Evolutionary conservation across 2,329 filamentous ascomycete genomes (phyloP), one percentile per base, ranked within the genome.

Genomic region (Neofusicoccum ribis): DNA sequence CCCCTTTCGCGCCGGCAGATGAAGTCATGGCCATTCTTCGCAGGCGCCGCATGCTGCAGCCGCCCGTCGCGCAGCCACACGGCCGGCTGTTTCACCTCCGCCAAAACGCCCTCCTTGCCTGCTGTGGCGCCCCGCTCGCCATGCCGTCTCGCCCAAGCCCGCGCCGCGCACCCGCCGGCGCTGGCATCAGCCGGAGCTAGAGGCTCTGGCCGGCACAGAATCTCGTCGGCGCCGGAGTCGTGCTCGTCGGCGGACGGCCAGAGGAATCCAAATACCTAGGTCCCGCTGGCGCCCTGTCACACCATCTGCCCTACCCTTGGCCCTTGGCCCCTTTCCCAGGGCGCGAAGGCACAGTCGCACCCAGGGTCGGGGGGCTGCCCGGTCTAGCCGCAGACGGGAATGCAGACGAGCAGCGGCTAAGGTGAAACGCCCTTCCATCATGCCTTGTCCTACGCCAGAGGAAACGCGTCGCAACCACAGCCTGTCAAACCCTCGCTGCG

Each of bases 391-490:
- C 54, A 59, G 14, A n/a, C 9, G 56, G 56, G 56, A 60, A 60
- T 60, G 43, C n/a, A 49, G 56, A 47, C 56, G 41, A 37, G 34
- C 56, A 43, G 56, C 56, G 56, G 56, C 56, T 60, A 60, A 47
- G 27, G 5, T 60, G 56, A 60, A 60, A 60, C 56, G 43, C 7
- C n/a, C 43, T 15, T 20, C 27, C 54, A 47, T 23, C 54, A 59
- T 59, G 20, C 41, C 43, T 59, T 36, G 41, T 60, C 6, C 56
- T 37, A 60, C 56, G 14, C 23, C 12, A 39, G 39, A n/a, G 39
- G 17, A 44, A 17, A 17, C 43, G 31, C 31, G 43, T 47, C n/a
- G 43, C 41, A 60, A 27, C 17, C 41, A 37, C 43, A 49, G 43
- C 56, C 56, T 60, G 56, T 60, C 56, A 43, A 43, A 27, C 31